Base-by-base conservation (phyloP, 2,329 filamentous ascomycete genomes). In the Colletotrichum lindemuthianum region DNA sequence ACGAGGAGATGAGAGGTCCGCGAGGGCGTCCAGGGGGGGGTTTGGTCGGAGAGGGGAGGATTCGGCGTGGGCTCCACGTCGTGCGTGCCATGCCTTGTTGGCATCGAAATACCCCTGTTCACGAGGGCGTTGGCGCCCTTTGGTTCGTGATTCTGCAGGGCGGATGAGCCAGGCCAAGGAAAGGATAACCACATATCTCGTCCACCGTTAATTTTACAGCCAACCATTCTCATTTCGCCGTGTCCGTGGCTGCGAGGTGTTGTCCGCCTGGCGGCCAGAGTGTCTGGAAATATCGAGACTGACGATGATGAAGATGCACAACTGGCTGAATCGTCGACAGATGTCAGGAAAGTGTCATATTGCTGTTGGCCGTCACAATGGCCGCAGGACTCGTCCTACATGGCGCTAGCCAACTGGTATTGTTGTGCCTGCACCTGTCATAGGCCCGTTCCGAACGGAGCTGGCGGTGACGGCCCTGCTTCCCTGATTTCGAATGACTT, bases 401-500 rank as follows among this genome's bases (percentile, higher is more conserved):
- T 60, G 51, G 58, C 58, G 61, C 61, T 65, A 65, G 61, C 58
- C 61, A 78, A 82, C 73, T 83, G 82, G 79, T 82, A 76, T 70
- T 70, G 69, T 69, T 61, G 65, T 70, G 71, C 66, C 78, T 78
- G 73, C 73, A 73, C 54, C 67, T 72, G 68, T 74, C 69, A 82
- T 81, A 80, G 79, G 80, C 71, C 71, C 69, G 63, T 61, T 65
- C 52, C 52, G 71, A 66, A 69, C 69, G 69, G 68, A 59, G 70
- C 67, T 69, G 71, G 70, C 73, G 72, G 71, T 69, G 68, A 78
- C 74, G 76, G 77, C 65, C 52, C 69, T 70, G 72, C 72, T 76
- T 78, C 73, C 77, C 73, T 79, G 80, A 72, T 76, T 77, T 72
- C 66, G 76, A 24, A 72, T 78, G 79, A 73, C 75, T 77, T 73